Base-by-base conservation (phyloP, 2,329 filamentous ascomycete genomes). In the Shiraia bambusicola region DNA sequence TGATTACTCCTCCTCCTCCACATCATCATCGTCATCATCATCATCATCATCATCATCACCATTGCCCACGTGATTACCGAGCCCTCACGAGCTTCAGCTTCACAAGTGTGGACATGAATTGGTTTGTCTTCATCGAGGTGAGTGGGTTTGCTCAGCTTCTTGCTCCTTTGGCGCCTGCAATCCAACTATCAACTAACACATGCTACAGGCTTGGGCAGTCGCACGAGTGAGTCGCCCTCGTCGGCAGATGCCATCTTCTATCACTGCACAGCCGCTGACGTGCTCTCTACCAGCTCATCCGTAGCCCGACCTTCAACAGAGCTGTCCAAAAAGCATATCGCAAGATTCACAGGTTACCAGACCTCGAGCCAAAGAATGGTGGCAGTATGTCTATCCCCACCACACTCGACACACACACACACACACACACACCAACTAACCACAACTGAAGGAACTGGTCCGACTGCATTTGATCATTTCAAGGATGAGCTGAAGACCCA, bases 261-360 rank as follows among this genome's bases (percentile, higher is more conserved):
- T 32, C 12, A 13, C 16, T 22, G 9, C n/a, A 8, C 8, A 6
- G 30, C 14, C 14, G 24, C 32, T 37, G 26, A 42, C 41, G 11
- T 30, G 6, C 4, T 12, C 6, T 10, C 4, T 1, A 26, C 31
- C 40, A 78, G 70, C 73, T 82, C 40, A 71, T 82, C 29, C 65
- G 68, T 38, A 80, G 76, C 39, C 76, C 76, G 2, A 60, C 70
- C 26, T 82, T 82, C 67, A 79, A 82, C 54, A 71, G 73, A 39
- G 69, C 57, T 17, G 76, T 82, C 13, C 72, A 75, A 16, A 72
- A 71, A 41, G 69, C 77, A 10, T 77, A 80, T 34, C 69, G 67
- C 45, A 65, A 63, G 42, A 69, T 77, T 42, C 69, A 74, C 47
- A 61, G 67, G 24, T 52, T 76, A 34, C 72, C 74, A 31, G 74